Conservation (phyloP, 495 filamentous ascomycete species). For the Daldinia grandis region DNA sequence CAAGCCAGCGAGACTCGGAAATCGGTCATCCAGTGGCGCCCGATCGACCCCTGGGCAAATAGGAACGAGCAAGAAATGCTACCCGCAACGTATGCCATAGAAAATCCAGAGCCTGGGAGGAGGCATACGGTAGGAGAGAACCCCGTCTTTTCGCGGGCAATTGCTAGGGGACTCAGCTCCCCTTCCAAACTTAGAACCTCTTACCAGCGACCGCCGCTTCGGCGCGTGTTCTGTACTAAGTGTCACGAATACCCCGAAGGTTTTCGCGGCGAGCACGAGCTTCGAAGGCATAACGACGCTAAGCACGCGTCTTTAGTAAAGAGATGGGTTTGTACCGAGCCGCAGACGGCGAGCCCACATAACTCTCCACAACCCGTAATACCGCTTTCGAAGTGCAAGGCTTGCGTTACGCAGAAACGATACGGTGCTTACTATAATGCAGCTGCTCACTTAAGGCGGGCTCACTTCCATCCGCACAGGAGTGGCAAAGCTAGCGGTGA, state of each 20-base stretch:
- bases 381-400: slow-evolving; percentile 83
- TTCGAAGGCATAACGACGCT: slow-evolving; percentile 84
- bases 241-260: slow-evolving; percentile 87
- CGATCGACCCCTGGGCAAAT: slow-evolving; percentile 52
- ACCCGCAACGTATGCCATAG: slow-evolving; percentile 48
- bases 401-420: slow-evolving; percentile 78
- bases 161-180: slow-evolving; percentile 50
- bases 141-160: slow-evolving; percentile 52
- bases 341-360: slow-evolving; percentile 45
- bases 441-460: slow-evolving; percentile 87
- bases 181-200: slow-evolving; percentile 70
- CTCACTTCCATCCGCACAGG: slow-evolving; percentile 81
- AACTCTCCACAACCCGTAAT: slow-evolving; percentile 67
- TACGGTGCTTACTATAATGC: slow-evolving; percentile 99
- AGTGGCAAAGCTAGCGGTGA: slow-evolving; percentile 89
- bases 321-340: slow-evolving; percentile 77
- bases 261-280: slow-evolving; percentile 93
- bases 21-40: slow-evolving; percentile 54
- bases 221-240: slow-evolving; percentile 77
- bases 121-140: slow-evolving; percentile 60
- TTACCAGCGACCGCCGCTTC: slow-evolving; percentile 78
- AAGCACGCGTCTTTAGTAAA: slow-evolving; percentile 77
- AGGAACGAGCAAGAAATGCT: slow-evolving; percentile 36
- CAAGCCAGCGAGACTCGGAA: slow-evolving; percentile 49
- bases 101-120: slow-evolving; percentile 48